Evolutionary conservation across 2,329 filamentous ascomycete genomes (phyloP).

Genomic region (Epichloe sp.): DNA sequence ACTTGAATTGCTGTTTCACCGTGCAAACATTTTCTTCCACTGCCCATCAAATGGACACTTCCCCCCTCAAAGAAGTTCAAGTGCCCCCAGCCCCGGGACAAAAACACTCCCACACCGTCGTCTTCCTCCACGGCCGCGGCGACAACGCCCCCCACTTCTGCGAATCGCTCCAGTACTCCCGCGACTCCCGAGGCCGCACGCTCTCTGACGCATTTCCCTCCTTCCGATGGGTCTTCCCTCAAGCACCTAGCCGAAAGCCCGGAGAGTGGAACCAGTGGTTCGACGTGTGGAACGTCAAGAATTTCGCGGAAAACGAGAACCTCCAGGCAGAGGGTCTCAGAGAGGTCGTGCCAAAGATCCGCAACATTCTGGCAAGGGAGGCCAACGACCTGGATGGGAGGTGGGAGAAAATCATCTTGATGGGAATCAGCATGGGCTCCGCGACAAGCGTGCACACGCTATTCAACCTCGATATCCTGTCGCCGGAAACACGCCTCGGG

Average conservation of each 20-base stretch:
- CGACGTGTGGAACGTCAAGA: conserved; percentile 30
- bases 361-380: conserved; percentile 21
- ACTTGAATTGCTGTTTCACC: no score
- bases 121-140: conserved; percentile 33
- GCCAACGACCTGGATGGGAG: conserved; percentile 21
- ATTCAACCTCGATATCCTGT: conserved; percentile 18
- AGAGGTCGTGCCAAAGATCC: conserved; percentile 22
- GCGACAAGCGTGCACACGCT: conserved; percentile 26
- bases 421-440: conserved; percentile 34
- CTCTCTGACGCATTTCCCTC: conserved; percentile 28
- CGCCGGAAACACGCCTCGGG: conserved; percentile 10
- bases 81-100: neutral
- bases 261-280: conserved; percentile 32
- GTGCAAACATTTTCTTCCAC: no score
- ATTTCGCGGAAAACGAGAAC: conserved; percentile 28
- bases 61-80: neutral
- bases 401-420: conserved; percentile 26
- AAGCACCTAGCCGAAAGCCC: conserved; percentile 21
- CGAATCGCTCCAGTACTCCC: conserved; percentile 16
- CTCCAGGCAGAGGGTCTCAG: conserved; percentile 27
- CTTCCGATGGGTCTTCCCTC: conserved; percentile 36
- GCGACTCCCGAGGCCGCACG: conserved; percentile 17
- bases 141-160: conserved; percentile 23
- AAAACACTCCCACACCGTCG: conserved; percentile 26
- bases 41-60: neutral